Conservation (phyloP, 306 rosid genomes). For the Sophora flavescens region DNA sequence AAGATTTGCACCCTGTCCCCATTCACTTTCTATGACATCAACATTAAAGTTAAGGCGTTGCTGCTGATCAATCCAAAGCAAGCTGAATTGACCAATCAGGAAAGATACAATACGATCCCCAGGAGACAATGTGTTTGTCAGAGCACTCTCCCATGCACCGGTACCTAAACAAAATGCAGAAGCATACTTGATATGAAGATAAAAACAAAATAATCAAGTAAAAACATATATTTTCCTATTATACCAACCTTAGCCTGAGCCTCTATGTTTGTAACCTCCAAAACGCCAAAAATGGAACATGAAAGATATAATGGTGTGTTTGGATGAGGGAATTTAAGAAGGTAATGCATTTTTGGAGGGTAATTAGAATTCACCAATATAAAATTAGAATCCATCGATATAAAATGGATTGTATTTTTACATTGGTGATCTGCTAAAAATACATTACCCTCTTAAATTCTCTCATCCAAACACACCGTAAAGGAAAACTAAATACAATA, state of each 20-base stretch:
- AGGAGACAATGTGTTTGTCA: constrained; percentile 94
- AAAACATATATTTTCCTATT: constrained; percentile 1
- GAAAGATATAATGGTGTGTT: too few species aligned
- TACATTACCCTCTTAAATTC: too few species aligned
- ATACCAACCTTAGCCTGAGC: constrained; percentile 13
- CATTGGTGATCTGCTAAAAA: too few species aligned
- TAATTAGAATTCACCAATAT: too few species aligned
- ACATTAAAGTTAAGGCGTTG: constrained; percentile 94
- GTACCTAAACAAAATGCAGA: constrained; percentile 68
- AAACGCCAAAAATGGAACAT: background rate
- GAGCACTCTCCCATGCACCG: constrained; percentile 99
- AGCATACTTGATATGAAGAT: constrained; percentile 22
- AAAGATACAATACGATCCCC: constrained; percentile 91
- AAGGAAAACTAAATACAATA: background rate
- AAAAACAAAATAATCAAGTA: background rate
- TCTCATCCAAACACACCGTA: too few species aligned
- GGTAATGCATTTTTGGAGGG: too few species aligned
- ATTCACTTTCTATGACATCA: constrained; percentile 93
- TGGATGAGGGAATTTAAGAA: too few species aligned
- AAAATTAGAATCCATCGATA: too few species aligned
- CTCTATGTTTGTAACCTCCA: background rate
- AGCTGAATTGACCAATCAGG: constrained; percentile 99
- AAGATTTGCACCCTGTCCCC: constrained; percentile 97
- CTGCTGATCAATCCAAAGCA: constrained; percentile 99
- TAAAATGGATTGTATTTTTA: too few species aligned